Conservation (phyloP, 257 asterid species). For the Solanum etuberosum region DNA sequence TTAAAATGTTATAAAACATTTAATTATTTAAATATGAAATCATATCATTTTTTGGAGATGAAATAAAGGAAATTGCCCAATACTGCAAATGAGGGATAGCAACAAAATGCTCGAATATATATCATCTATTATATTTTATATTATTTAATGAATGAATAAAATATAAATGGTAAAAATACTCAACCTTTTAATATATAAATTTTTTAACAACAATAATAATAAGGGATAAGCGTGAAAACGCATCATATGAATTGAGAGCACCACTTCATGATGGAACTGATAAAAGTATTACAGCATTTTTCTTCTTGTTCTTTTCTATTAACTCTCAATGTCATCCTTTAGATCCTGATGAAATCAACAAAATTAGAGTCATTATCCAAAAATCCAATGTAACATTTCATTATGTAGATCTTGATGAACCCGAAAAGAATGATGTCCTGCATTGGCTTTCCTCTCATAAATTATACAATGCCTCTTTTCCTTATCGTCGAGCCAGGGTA, state of each 20-base stretch:
- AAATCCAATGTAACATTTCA: slow-evolving; percentile 1
- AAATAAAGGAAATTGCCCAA: no score
- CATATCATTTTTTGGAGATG: no score
- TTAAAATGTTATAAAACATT: no score
- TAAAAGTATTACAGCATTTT: not conserved
- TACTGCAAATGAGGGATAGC: no score
- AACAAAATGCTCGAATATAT: no score
- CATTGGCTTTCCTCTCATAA: slow-evolving; percentile 23
- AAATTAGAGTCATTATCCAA: slow-evolving; percentile 10
- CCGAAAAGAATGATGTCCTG: slow-evolving; percentile 34
- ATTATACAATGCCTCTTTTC: slow-evolving; percentile 7
- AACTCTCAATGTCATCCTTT: slow-evolving; percentile 33
- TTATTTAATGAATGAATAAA: no score
- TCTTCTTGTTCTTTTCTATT: not conserved
- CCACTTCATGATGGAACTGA: not conserved
- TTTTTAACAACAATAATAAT: no score
- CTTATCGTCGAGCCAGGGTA: slow-evolving; percentile 31
- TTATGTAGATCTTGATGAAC: slow-evolving; percentile 11
- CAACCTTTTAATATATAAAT: no score
- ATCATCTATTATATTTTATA: no score
- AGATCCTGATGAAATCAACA: slow-evolving; percentile 42
- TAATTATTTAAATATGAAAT: no score
- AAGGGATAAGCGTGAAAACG: no score
- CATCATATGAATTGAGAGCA: not conserved
- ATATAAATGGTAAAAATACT: no score